phyloP scores from a whole-genome alignment of 768 basidiomycete genomes.

The Gloeopeniophorella convolvens region DNA sequence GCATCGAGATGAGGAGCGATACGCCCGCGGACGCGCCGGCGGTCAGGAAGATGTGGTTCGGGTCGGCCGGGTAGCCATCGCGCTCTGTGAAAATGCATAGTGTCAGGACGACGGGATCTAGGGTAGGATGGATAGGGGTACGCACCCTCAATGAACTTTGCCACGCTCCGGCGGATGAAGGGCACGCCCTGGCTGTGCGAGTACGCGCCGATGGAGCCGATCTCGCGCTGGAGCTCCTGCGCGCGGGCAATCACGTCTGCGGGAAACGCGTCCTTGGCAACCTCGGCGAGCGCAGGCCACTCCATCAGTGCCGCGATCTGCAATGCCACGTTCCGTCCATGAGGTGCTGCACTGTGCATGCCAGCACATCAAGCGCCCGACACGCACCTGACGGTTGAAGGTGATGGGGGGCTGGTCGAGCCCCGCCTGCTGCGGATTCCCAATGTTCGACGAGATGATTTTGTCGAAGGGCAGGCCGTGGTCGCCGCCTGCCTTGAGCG shows the following conservation, averaged over 20 bases:
- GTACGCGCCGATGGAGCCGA: constrained; percentile 93
- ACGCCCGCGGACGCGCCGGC: constrained; percentile 93
- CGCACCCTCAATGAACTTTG: constrained; percentile 82
- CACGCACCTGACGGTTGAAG: constrained; percentile 78
- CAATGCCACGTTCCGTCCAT: not conserved
- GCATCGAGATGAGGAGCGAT: constrained; percentile 75
- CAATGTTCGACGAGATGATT: constrained; percentile 94
- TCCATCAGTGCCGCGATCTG: constrained; percentile 90
- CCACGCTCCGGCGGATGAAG: constrained; percentile 80
- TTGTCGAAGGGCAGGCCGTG: constrained; percentile 75
- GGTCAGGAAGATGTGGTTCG: constrained; percentile 88
- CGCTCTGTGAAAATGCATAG: constrained; percentile 47
- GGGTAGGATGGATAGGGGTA: constrained; percentile 12
- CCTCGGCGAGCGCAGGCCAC: constrained; percentile 76
- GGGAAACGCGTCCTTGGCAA: constrained; percentile 77
- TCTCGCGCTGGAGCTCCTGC: constrained; percentile 70
- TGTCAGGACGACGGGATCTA: no score
- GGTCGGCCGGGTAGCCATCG: constrained; percentile 80
- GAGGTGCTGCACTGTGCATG: not conserved
- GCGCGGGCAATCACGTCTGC: constrained; percentile 81
- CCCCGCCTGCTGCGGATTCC: constrained; percentile 95
- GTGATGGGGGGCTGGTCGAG: constrained; percentile 92
- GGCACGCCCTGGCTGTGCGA: constrained; percentile 93
- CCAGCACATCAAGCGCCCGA: not conserved
- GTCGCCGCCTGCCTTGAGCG: constrained; percentile 47